Conservation (phyloP, 345 rosid species). For the Moricandia moricandioides region DNA sequence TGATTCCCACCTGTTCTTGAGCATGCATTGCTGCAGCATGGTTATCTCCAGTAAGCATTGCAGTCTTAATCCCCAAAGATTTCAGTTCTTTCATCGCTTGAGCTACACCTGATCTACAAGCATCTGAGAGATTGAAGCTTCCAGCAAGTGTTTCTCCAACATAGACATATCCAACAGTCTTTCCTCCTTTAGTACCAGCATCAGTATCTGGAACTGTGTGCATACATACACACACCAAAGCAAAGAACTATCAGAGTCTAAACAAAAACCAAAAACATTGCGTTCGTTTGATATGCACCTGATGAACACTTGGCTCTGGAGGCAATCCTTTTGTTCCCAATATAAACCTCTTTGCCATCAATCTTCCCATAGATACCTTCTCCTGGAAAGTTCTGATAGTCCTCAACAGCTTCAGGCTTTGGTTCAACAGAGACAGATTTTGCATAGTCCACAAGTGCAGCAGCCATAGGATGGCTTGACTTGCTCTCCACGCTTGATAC, state of each 20-base stretch:
- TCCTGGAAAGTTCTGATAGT: constrained; percentile 77
- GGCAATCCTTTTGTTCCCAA: constrained; percentile 72
- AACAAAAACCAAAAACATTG: neutral
- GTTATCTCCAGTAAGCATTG: constrained; percentile 88
- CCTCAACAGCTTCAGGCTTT: constrained; percentile 63
- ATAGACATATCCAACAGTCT: constrained; percentile 62
- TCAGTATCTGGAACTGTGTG: constrained; percentile 43
- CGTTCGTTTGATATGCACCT: constrained; percentile 39
- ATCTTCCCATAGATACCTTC: constrained; percentile 83
- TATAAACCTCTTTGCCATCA: constrained; percentile 59
- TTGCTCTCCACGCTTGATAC: constrained; percentile 89
- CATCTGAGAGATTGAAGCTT: constrained; percentile 66
- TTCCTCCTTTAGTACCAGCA: constrained; percentile 45
- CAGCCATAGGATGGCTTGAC: constrained; percentile 93
- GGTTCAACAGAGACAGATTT: constrained; percentile 60
- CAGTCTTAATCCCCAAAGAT: constrained; percentile 52
- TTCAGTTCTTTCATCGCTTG: constrained; percentile 65
- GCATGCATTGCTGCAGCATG: constrained; percentile 63
- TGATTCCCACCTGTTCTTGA: constrained; percentile 62
- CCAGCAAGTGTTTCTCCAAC: constrained; percentile 47
- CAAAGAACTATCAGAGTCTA: constrained; percentile 7
- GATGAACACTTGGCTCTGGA: constrained; percentile 57
- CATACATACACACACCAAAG: constrained; percentile 1
- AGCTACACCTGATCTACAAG: constrained; percentile 66
- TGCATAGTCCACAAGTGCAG: constrained; percentile 64